These are phyloP conservation scores for Polychytrium aggregatum DNA, from an alignment of 192 early-diverging fungal species.

Conservation along the genomic window DNA sequence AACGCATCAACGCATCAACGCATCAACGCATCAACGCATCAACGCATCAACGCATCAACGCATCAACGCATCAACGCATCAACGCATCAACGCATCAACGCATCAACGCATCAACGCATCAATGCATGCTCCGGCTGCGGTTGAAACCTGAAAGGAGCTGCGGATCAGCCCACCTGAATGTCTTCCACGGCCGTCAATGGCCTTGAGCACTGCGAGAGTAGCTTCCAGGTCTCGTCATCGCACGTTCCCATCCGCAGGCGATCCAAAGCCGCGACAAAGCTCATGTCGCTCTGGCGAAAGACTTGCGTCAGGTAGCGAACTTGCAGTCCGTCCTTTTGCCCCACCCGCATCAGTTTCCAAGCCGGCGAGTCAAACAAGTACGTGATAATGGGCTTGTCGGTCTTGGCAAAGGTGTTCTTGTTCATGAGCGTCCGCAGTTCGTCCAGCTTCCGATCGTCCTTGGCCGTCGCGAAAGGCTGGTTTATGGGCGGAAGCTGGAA, in stretches of 20 bases:
- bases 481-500: constrained; percentile 30
- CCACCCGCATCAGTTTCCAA: constrained; percentile 11
- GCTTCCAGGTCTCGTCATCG: constrained; percentile 8
- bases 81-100: too few relatives aligned
- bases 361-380: constrained; percentile 15
- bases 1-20: too few relatives aligned
- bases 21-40: too few relatives aligned
- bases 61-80: too few relatives aligned
- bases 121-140: background rate
- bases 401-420: background rate
- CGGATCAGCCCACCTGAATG: background rate
- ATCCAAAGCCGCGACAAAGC: constrained; percentile 26
- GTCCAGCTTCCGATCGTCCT: background rate
- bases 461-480: background rate
- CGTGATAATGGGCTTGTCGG: background rate
- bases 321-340: constrained; percentile 13
- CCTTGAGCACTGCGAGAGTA: constrained; percentile 2
- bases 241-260: constrained; percentile 23
- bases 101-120: too few relatives aligned
- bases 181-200: background rate
- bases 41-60: too few relatives aligned
- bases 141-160: background rate
- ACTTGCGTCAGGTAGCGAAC: constrained; percentile 18
- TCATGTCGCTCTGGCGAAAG: constrained; percentile 26
- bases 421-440: background rate